Evolutionary conservation across 129 eudicot genomes (phyloP), one percentile per base, ranked within the genome.

Genomic region (Apium graveolens): DNA sequence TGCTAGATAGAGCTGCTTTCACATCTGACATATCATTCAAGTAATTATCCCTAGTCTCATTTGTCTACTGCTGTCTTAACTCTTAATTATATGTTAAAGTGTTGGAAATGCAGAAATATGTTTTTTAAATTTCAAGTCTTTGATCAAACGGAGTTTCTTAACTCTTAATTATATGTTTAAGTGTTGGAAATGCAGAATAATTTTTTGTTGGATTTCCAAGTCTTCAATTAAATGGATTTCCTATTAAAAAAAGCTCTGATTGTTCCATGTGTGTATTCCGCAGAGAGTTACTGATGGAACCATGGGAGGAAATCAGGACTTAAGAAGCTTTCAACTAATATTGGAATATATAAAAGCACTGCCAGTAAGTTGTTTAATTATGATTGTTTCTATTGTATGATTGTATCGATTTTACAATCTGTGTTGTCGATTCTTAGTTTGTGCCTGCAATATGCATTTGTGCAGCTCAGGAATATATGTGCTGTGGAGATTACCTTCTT

Each of bases 331-430:
- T 81, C 83, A 91, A 80, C 78, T 95, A 80, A 88, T 90, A 82
- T 70, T 95, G 84, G 98, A 91, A 80, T 95, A 95, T 80, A 88
- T 95, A 73, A 95, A 95, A 89, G 98, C 98, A 84, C 85, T 91
- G 87, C 98, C 98, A 21, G 97, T 91, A 86, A 85, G 92, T 86
- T 51, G 53, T 34, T 39, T 74, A 9, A 27, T 68, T 29, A 71
- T 29, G 38, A 51, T n/a, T n/a, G 12, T 39, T 82, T 44, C 78
- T 37, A 46, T 73, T 21, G 66, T 45, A 46, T 32, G 55, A 60
- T 45, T 18, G 70, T 29, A 65, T 12, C 13, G 18, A 11, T 31
- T 63, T 63, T 27, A 12, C 11, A 60, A 12, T 38, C 24, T 5
- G 29, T 73, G n/a, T 11, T 42, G 27, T 43, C n/a, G 21, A 44